These are phyloP conservation scores for Aphanomyces euteiches DNA, from an alignment of 352 stramenopile species.

Conservation along the genomic window DNA sequence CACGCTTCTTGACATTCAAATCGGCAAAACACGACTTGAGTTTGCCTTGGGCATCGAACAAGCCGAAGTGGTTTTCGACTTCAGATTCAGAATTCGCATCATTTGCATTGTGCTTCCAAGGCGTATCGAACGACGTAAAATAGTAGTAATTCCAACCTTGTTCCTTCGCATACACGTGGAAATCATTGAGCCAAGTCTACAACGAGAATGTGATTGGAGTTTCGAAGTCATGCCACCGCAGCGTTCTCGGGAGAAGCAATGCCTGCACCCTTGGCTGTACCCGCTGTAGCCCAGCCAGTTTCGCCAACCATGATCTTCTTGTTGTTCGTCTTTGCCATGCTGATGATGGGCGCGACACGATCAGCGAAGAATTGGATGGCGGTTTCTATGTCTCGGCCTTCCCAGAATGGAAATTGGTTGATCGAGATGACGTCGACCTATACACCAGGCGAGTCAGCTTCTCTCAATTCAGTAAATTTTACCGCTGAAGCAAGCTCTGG, in stretches of 20 bases:
- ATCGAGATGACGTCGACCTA: constrained; percentile 51
- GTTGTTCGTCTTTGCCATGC: constrained; percentile 38
- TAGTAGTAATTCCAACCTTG: constrained; percentile 62
- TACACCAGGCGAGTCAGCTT: neutral
- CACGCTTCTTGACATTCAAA: constrained; percentile 37
- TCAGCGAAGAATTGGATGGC: constrained; percentile 47
- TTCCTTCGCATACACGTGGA: constrained; percentile 49
- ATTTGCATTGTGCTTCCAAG: constrained; percentile 50
- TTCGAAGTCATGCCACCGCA: constrained; percentile 28
- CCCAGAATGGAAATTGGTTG: constrained; percentile 75
- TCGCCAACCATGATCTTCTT: constrained; percentile 62
- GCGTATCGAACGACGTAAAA: constrained; percentile 61
- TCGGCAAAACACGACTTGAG: constrained; percentile 48
- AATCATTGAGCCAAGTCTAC: constrained; percentile 58
- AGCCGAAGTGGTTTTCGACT: constrained; percentile 66
- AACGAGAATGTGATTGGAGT: neutral
- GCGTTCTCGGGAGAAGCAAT: constrained; percentile 40
- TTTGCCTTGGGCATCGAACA: constrained; percentile 47
- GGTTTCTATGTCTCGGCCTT: constrained; percentile 40
- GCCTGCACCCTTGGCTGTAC: constrained; percentile 37
- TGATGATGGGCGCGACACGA: constrained; percentile 40
- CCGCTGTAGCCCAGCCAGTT: constrained; percentile 56
- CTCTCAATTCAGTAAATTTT: neutral
- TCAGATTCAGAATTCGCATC: constrained; percentile 39
- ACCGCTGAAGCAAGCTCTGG: constrained; percentile 49